These are phyloP conservation scores for Phytophthora citricola DNA, from an alignment of 352 stramenopile species.

Conservation along the genomic window DNA sequence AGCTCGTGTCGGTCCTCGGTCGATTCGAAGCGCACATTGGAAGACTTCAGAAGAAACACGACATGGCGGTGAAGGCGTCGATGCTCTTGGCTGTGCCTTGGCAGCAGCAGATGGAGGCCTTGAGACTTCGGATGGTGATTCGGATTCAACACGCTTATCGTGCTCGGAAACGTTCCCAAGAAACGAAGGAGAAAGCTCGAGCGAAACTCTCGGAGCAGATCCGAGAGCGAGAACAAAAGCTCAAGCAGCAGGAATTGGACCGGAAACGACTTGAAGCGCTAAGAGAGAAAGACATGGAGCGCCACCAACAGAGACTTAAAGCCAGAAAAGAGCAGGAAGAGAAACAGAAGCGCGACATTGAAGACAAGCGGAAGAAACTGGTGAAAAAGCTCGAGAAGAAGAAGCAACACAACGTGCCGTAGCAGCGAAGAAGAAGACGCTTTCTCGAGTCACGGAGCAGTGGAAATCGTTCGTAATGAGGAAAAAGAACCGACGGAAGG, in stretches of 20 bases:
- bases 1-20: slow-evolving; percentile 63
- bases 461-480: slow-evolving; percentile 49
- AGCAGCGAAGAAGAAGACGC: slow-evolving; percentile 32
- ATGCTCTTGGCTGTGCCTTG: slow-evolving; percentile 60
- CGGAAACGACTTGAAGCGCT: slow-evolving; percentile 60
- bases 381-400: slow-evolving; percentile 57
- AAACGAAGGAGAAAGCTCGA: slow-evolving; percentile 55
- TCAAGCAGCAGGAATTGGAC: slow-evolving; percentile 62
- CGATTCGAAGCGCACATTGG: slow-evolving; percentile 65
- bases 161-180: slow-evolving; percentile 39
- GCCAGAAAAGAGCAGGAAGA: slow-evolving; percentile 60
- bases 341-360: slow-evolving; percentile 37
- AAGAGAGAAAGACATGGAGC: slow-evolving; percentile 61
- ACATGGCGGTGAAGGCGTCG: slow-evolving; percentile 66
- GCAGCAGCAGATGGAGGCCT: slow-evolving; percentile 76
- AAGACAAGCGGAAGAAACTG: slow-evolving; percentile 56
- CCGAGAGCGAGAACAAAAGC: slow-evolving; percentile 52
- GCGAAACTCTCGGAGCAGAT: slow-evolving; percentile 62
- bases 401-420: slow-evolving; percentile 49
- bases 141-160: slow-evolving; percentile 79
- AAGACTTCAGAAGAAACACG: slow-evolving; percentile 59
- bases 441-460: slow-evolving; percentile 32
- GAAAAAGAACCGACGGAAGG: slow-evolving; percentile 50
- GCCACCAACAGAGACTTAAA: slow-evolving; percentile 64
- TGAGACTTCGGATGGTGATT: slow-evolving; percentile 70